Evolutionary conservation across 805 yeast genomes (phyloP).

Genomic region (Candida anglica): DNA sequence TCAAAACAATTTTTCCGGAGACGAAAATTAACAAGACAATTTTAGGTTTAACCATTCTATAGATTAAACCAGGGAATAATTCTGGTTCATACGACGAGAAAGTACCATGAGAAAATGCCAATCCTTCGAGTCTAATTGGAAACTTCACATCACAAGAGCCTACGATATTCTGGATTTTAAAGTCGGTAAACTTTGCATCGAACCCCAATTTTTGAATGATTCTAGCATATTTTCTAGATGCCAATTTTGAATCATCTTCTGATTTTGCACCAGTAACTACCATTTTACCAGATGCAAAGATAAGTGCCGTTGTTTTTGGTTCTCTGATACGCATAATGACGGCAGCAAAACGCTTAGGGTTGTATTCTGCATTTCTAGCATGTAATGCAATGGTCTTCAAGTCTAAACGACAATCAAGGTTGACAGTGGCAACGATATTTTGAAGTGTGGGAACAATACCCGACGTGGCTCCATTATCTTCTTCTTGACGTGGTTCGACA

Average conservation of each 20-base stretch:
- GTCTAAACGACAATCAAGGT: constrained; percentile 92
- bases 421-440: constrained; percentile 97
- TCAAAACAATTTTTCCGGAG: constrained; percentile 93
- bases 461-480: constrained; percentile 73
- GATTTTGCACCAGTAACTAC: constrained; percentile 99
- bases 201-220: constrained; percentile 97
- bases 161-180: constrained; percentile 96
- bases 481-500: constrained; percentile 38
- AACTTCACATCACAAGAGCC: constrained; percentile 98
- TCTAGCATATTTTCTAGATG: constrained; percentile 96
- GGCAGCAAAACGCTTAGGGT: constrained; percentile 98
- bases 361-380: constrained; percentile 98
- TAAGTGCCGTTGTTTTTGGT: constrained; percentile 96
- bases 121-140: constrained; percentile 94
- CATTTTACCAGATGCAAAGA: constrained; percentile 98
- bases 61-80: constrained; percentile 94
- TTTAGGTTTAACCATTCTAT: constrained; percentile 99
- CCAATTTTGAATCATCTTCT: constrained; percentile 97
- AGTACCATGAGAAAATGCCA: constrained; percentile 97
- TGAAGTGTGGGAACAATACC: constrained; percentile 95
- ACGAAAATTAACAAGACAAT: constrained; percentile 94
- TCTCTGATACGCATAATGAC: constrained; percentile 99
- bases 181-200: constrained; percentile 96
- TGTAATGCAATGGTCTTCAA: constrained; percentile 95
- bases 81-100: constrained; percentile 99